Conservation (phyloP, 2,329 filamentous ascomycete species). For the Fusarium sp. region DNA sequence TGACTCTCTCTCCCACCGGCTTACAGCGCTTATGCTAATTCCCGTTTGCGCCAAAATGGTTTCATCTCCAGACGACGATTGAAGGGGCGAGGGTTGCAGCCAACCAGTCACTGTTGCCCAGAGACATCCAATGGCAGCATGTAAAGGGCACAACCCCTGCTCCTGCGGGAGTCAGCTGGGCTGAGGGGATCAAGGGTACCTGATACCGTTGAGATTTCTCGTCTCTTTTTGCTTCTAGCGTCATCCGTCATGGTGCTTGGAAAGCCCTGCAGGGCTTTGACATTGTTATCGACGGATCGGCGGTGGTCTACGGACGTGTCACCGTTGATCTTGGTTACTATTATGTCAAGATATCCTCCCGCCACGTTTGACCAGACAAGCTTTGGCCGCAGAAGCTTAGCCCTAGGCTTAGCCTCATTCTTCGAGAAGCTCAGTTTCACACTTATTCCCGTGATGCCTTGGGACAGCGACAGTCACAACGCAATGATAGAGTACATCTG, state of each 20-base stretch:
- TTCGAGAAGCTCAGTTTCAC: neutral
- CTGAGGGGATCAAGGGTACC: conserved; percentile 3
- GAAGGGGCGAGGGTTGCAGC: conserved; percentile 14
- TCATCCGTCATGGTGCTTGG: neutral
- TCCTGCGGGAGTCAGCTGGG: neutral
- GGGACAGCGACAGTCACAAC: neutral
- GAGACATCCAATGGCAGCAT: conserved; percentile 21
- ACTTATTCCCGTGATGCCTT: neutral
- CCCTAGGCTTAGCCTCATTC: neutral
- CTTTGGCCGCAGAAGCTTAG: conserved; percentile 38
- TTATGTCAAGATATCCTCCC: neutral
- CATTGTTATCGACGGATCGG: conserved; percentile 20
- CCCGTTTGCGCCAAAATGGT: conserved; percentile 16
- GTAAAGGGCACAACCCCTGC: conserved; percentile 5
- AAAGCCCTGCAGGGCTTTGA: neutral
- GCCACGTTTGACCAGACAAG: conserved; percentile 22
- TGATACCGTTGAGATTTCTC: neutral
- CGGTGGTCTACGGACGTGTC: neutral
- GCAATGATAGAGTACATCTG: neutral
- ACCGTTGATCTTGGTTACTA: neutral
- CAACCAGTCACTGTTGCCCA: conserved; percentile 18
- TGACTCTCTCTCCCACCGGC: conserved; percentile 2
- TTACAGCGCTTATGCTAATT: conserved; percentile 9
- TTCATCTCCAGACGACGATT: conserved; percentile 4
- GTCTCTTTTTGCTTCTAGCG: neutral